Percentiles rank a stretch among this genome's conserved stretches.
These are phyloP conservation scores for Dinochytrium kinnereticum DNA, from an alignment of 371 early-diverging fungal genomes.

Conservation along the genomic window DNA sequence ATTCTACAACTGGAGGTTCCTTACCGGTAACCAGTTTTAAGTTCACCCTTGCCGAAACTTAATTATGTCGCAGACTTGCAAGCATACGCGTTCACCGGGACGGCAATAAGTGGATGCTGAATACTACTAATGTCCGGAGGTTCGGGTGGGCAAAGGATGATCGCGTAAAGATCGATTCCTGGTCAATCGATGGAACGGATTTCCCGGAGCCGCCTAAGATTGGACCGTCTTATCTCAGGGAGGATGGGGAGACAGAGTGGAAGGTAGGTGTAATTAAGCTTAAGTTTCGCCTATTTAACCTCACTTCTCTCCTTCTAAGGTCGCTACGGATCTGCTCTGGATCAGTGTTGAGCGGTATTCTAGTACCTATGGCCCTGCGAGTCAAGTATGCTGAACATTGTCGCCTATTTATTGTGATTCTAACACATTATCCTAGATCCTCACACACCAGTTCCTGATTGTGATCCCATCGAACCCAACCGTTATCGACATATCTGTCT, in stretches of 20 bases:
- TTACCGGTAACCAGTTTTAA: constrained; percentile 50
- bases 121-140: constrained; percentile 60
- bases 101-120: constrained; percentile 51
- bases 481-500: constrained; percentile 12
- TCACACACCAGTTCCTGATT: constrained; percentile 54
- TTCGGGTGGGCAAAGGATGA: constrained; percentile 51
- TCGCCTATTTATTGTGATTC: not conserved
- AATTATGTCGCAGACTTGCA: constrained; percentile 36
- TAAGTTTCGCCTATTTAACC: not conserved
- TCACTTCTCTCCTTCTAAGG: constrained; percentile 28
- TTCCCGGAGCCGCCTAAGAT: constrained; percentile 45
- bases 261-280: constrained; percentile 26
- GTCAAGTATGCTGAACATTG: constrained; percentile 40
- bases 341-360: constrained; percentile 54
- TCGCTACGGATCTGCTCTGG: constrained; percentile 52
- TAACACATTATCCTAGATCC: constrained; percentile 19
- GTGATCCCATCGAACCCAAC: constrained; percentile 50
- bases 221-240: constrained; percentile 47
- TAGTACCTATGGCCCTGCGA: constrained; percentile 69
- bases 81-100: constrained; percentile 37
- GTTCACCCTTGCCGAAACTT: not conserved
- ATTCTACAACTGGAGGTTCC: constrained; percentile 69
- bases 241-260: constrained; percentile 36
- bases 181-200: constrained; percentile 51
- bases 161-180: constrained; percentile 38